Conservation (phyloP, 805 yeast genomes). For the Candida andamanensis region DNA sequence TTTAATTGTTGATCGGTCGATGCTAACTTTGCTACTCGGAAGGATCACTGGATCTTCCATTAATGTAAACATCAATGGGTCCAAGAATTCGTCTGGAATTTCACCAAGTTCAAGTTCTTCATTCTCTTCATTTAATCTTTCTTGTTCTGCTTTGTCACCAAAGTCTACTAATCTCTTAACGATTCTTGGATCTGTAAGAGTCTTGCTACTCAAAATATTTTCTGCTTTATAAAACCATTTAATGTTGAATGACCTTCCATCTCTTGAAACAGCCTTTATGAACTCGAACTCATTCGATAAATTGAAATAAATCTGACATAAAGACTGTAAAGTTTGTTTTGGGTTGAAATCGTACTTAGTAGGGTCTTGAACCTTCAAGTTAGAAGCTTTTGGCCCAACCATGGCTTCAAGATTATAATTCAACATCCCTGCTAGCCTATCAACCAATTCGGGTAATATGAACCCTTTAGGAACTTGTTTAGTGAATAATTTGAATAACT, state of each 20-base stretch:
- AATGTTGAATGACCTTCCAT: slow-evolving; percentile 80
- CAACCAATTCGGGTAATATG: slow-evolving; percentile 83
- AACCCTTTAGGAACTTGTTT: slow-evolving; percentile 83
- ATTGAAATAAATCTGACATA: slow-evolving; percentile 73
- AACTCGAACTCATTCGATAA: slow-evolving; percentile 62
- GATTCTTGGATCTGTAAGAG: slow-evolving; percentile 44
- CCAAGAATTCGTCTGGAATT: slow-evolving; percentile 92
- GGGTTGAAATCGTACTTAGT: slow-evolving; percentile 83
- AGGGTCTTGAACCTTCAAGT: slow-evolving; percentile 79
- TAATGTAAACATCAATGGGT: slow-evolving; percentile 91
- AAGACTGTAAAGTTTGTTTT: slow-evolving; percentile 56
- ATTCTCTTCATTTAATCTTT: slow-evolving; percentile 60
- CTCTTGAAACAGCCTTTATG: slow-evolving; percentile 77
- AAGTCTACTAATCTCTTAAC: slow-evolving; percentile 50
- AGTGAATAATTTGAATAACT: slow-evolving; percentile 75
- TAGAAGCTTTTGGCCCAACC: slow-evolving; percentile 93
- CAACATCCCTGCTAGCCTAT: slow-evolving; percentile 91
- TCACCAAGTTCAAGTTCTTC: slow-evolving; percentile 90
- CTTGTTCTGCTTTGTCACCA: slow-evolving; percentile 59
- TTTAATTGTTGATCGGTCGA: slow-evolving; percentile 88
- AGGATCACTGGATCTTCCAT: slow-evolving; percentile 96
- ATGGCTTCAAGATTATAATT: slow-evolving; percentile 87
- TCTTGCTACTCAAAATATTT: slow-evolving; percentile 53
- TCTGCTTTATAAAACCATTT: slow-evolving; percentile 67
- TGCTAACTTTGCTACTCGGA: slow-evolving; percentile 78